Evolutionary conservation across 108 stramenopile genomes (phyloP), one percentile per base, ranked within the genome.

Genomic region (Cyclotella kingstonii): DNA sequence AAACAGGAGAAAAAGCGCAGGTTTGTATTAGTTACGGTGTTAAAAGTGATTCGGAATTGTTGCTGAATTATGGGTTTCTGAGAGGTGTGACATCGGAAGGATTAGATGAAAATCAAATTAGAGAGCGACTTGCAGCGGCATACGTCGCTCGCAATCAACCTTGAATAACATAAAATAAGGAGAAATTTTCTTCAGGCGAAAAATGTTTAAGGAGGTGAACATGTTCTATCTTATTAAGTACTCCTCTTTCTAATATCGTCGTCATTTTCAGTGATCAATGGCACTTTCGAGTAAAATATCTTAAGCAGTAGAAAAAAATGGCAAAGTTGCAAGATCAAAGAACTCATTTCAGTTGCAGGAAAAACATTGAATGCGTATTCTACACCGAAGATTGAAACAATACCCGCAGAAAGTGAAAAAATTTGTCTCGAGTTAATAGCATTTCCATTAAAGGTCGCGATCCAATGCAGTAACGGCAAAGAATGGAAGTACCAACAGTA

Each of bases 401-500:
- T 31, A 36, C 56, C 64, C 5, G 17, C 52, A 19, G 51, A 63
- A 9, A 45, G 69, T 30, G 82, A 21, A 4, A 94, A 25, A 1
- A 63, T 42, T 27, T 87, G 9, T 10, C 18, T 42, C 11, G 33
- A 10, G 42, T 12, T 36, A 25, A 10, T 34, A 59, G 31, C 11
- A 57, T 66, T 22, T 68, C 56, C 27, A n/a, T 67, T 57, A 7
- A 62, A 34, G 9, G 70, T 66, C 44, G 76, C 57, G 25, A 74
- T 59, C 83, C 83, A 87, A 19, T 85, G 61, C 50, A 97, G 44
- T 40, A 90, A 72, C 2, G 96, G 95, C 28, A 98, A 44, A 11
- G 90, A 60, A 55, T 90, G 68, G 49, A 85, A 95, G 73, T 97
- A 97, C 98, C 96, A 98, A n/a, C 75, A 76, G 63, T 95, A 96